These are phyloP conservation scores for Flagelloscypha sp. DNA, from an alignment of 768 basidiomycete species.

Conservation along the genomic window DNA sequence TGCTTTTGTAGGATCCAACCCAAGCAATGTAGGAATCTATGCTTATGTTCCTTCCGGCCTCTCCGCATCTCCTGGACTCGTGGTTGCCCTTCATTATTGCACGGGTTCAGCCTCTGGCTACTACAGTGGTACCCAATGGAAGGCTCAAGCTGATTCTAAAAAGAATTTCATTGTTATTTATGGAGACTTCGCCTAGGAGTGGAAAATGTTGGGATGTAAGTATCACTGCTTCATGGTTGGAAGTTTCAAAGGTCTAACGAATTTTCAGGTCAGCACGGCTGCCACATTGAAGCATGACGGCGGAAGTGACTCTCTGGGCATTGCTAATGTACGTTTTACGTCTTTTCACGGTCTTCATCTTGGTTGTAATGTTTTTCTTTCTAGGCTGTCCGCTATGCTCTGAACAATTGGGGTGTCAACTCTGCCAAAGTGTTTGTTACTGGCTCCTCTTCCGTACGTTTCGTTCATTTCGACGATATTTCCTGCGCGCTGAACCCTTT, in stretches of 20 bases:
- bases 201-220: conserved; percentile 52
- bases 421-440: conserved; percentile 44
- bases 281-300: conserved; percentile 47
- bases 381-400: conserved; percentile 40
- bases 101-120: conserved; percentile 42
- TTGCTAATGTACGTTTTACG: conserved; percentile 39
- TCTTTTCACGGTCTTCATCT: no score
- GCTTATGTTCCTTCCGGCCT: conserved; percentile 34
- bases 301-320: conserved; percentile 47
- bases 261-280: conserved; percentile 35
- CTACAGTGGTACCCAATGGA: conserved; percentile 40
- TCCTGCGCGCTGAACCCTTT: no score
- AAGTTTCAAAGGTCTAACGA: no score
- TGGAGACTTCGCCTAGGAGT: conserved; percentile 30
- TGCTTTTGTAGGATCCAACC: no score
- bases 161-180: conserved; percentile 46
- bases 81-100: conserved; percentile 42
- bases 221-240: no score
- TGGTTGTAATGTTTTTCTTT: no score
- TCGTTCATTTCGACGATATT: no score
- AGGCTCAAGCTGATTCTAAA: conserved; percentile 39
- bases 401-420: conserved; percentile 38
- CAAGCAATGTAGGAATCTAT: conserved; percentile 43
- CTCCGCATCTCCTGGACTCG: conserved; percentile 31
- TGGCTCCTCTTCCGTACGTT: conserved; percentile 43